phyloP scores from a whole-genome alignment of 2,329 filamentous ascomycete species.

The Talaromyces pinophilus region DNA sequence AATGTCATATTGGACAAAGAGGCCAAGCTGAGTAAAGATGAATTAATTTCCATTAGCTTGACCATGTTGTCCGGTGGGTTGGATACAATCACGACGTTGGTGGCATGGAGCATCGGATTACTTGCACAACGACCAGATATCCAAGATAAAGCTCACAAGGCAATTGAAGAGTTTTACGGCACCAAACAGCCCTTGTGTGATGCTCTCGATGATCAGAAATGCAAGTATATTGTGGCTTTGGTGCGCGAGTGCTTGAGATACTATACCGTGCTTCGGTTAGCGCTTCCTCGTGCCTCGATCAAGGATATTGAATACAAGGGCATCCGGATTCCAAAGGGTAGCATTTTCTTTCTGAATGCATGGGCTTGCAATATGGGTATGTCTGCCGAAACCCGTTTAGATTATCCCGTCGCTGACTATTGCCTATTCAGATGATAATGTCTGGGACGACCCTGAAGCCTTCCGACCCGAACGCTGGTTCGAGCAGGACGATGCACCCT shows the following conservation, averaged over 20 bases:
- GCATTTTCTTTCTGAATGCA: slow-evolving; percentile 65
- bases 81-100: slow-evolving; percentile 66
- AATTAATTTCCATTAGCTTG: slow-evolving; percentile 65
- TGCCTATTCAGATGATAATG: slow-evolving; percentile 47
- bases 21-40: slow-evolving; percentile 61
- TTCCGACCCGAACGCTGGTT: slow-evolving; percentile 66
- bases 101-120: slow-evolving; percentile 65
- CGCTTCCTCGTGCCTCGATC: slow-evolving; percentile 62
- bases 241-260: slow-evolving; percentile 63
- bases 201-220: slow-evolving; percentile 63
- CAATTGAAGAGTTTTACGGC: slow-evolving; percentile 58
- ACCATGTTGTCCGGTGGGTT: slow-evolving; percentile 69
- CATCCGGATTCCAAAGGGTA: slow-evolving; percentile 61
- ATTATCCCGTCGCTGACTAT: background rate
- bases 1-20: slow-evolving; percentile 53
- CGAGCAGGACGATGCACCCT: slow-evolving; percentile 62
- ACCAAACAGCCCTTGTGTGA: slow-evolving; percentile 60
- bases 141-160: slow-evolving; percentile 60
- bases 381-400: slow-evolving; percentile 25
- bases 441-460: slow-evolving; percentile 60
- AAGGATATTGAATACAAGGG: slow-evolving; percentile 62
- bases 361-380: slow-evolving; percentile 70
- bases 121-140: slow-evolving; percentile 62
- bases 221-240: slow-evolving; percentile 63
- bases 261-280: slow-evolving; percentile 64